A percentile compares a stretch with the other conserved stretches of the same genome.
These are phyloP conservation scores for Didymella glomerata DNA, from an alignment of 2,329 filamentous ascomycete genomes.

Conservation along the genomic window DNA sequence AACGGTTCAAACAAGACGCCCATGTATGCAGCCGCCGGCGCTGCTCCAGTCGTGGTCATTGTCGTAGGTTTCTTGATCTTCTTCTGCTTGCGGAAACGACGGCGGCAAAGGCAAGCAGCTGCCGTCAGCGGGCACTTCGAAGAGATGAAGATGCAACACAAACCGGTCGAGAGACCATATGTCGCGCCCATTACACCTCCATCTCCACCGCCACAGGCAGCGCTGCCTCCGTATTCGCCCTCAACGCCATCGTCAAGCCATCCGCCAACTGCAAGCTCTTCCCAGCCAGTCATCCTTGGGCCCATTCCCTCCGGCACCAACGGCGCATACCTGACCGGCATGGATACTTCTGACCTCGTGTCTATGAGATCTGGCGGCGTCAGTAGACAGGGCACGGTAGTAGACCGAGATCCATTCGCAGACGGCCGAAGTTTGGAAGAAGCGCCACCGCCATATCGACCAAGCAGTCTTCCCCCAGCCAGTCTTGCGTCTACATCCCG, in stretches of 20 bases:
- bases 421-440: constrained; percentile 42
- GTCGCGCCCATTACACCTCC: constrained; percentile 33
- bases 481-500: constrained; percentile 44
- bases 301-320: constrained; percentile 44
- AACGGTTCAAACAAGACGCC: constrained; percentile 23
- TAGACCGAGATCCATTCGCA: constrained; percentile 43
- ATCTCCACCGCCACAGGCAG: constrained; percentile 20
- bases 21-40: constrained; percentile 37
- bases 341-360: constrained; percentile 50
- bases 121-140: constrained; percentile 19
- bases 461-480: constrained; percentile 41
- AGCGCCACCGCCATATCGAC: constrained; percentile 50
- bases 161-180: constrained; percentile 25
- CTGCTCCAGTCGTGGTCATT: constrained; percentile 38
- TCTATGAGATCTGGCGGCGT: constrained; percentile 39
- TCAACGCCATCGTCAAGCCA: constrained; percentile 27
- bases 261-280: constrained; percentile 27
- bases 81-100: constrained; percentile 45
- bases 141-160: constrained; percentile 41
- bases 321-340: constrained; percentile 49
- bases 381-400: constrained; percentile 18
- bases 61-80: constrained; percentile 36
- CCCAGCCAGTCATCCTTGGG: constrained; percentile 47
- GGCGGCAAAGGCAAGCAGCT: constrained; percentile 29
- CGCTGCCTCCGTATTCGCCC: constrained; percentile 27